These are phyloP conservation scores for Schwanniomyces vanrijiae DNA, from an alignment of 805 yeast genomes.

Conservation along the genomic window DNA sequence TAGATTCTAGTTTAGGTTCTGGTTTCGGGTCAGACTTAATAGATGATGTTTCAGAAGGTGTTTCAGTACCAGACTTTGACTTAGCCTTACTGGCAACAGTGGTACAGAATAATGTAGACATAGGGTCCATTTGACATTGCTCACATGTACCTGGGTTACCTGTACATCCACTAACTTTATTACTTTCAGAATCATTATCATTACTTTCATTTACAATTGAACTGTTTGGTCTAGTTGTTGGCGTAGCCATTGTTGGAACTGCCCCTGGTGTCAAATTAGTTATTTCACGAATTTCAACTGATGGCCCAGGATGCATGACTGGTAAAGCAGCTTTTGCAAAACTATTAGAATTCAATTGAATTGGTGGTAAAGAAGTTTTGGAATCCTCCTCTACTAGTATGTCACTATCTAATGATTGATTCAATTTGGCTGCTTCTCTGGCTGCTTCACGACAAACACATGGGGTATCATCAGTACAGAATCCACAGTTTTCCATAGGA, in stretches of 20 bases:
- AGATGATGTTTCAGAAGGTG: neutral
- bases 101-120: constrained; percentile 85
- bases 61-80: neutral
- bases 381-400: constrained; percentile 21
- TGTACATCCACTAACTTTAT: constrained; percentile 54
- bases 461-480: constrained; percentile 88
- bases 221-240: constrained; percentile 13
- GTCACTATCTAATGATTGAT: constrained; percentile 28
- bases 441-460: constrained; percentile 88
- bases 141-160: constrained; percentile 87
- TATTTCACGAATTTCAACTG: constrained; percentile 50
- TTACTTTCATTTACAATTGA: constrained; percentile 9
- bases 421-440: constrained; percentile 45
- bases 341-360: constrained; percentile 24
- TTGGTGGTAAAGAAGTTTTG: constrained; percentile 43
- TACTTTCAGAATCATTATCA: constrained; percentile 6
- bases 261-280: constrained; percentile 40
- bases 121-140: constrained; percentile 83
- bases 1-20: constrained; percentile 11
- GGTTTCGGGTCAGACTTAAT: neutral
- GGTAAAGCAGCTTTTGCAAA: constrained; percentile 45
- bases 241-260: constrained; percentile 32
- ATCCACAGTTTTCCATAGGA: constrained; percentile 80
- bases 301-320: constrained; percentile 65
- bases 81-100: constrained; percentile 62